Conservation (phyloP, 192 early-diverging fungal genomes). For the Pilaira anomala region DNA sequence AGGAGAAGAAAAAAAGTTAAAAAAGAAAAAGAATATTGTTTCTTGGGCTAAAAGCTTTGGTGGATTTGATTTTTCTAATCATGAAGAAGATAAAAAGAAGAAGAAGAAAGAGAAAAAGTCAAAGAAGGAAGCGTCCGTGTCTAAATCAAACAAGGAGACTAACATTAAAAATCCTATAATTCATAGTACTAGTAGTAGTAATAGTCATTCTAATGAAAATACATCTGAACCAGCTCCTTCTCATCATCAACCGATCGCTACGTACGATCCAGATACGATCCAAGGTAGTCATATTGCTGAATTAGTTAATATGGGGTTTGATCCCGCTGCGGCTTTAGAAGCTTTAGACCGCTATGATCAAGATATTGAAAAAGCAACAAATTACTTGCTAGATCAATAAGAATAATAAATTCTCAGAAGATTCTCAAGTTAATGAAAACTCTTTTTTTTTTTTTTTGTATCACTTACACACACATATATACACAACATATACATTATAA, state of each 20-base stretch:
- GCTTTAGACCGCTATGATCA: slow-evolving; percentile 74
- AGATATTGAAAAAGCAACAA: slow-evolving; percentile 70
- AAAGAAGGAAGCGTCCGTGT: neutral
- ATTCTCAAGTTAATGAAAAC: too few species aligned
- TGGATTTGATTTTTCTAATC: slow-evolving; percentile 11
- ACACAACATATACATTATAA: too few species aligned
- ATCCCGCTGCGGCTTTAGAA: slow-evolving; percentile 61
- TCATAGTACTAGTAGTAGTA: neutral
- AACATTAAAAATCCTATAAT: too few species aligned
- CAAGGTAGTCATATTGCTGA: slow-evolving; percentile 29
- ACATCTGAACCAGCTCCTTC: neutral
- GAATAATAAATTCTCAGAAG: neutral
- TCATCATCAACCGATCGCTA: neutral
- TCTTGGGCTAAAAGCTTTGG: slow-evolving; percentile 27
- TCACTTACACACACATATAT: too few species aligned
- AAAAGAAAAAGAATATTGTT: slow-evolving; percentile 5
- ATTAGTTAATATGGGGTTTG: slow-evolving; percentile 75
- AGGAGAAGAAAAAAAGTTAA: slow-evolving; percentile 11
- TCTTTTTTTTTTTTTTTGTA: too few species aligned
- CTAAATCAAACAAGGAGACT: neutral
- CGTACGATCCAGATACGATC: neutral
- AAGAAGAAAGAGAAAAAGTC: neutral
- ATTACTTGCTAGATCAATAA: slow-evolving; percentile 65
- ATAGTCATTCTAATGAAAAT: neutral
- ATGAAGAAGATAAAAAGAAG: neutral